These are phyloP conservation scores for Sordaria brevicollis DNA, from an alignment of 495 filamentous ascomycete species.

Conservation along the genomic window DNA sequence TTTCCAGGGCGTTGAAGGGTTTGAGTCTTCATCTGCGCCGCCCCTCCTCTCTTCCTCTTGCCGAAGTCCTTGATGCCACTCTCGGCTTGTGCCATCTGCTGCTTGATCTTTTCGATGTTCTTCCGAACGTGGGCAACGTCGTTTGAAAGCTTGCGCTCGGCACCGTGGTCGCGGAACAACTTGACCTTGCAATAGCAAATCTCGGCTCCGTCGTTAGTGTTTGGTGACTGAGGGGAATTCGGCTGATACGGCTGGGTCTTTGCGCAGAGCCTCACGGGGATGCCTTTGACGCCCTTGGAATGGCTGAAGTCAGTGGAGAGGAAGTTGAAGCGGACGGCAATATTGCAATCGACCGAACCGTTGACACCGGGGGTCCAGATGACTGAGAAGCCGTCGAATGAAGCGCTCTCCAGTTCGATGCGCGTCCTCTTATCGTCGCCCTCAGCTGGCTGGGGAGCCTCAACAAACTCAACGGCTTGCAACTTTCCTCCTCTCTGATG, in stretches of 20 bases:
- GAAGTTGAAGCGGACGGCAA: conserved; percentile 94
- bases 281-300: conserved; percentile 95
- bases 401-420: conserved; percentile 69
- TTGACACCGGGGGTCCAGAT: conserved; percentile 66
- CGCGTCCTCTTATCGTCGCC: conserved; percentile 62
- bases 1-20: conserved; percentile 57
- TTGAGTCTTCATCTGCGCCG: conserved; percentile 37
- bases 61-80: conserved; percentile 79
- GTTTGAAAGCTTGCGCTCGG: conserved; percentile 89
- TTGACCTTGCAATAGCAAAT: conserved; percentile 94
- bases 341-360: conserved; percentile 56
- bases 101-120: conserved; percentile 85
- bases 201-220: conserved; percentile 42
- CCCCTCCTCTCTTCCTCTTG: conserved; percentile 71
- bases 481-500: conserved; percentile 79
- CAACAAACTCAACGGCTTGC: conserved; percentile 88
- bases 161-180: conserved; percentile 91
- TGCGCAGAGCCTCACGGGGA: conserved; percentile 81
- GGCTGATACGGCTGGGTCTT: conserved; percentile 63
- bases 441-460: conserved; percentile 57
- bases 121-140: conserved; percentile 90
- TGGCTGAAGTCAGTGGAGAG: conserved; percentile 97
- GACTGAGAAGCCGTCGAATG: conserved; percentile 87
- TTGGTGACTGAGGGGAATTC: conserved; percentile 31
- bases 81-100: conserved; percentile 82